Percentiles rank a stretch among this genome's conserved stretches.
phyloP scores from a whole-genome alignment of 2,329 filamentous ascomycete genomes.

The Canariomyces notabilis region DNA sequence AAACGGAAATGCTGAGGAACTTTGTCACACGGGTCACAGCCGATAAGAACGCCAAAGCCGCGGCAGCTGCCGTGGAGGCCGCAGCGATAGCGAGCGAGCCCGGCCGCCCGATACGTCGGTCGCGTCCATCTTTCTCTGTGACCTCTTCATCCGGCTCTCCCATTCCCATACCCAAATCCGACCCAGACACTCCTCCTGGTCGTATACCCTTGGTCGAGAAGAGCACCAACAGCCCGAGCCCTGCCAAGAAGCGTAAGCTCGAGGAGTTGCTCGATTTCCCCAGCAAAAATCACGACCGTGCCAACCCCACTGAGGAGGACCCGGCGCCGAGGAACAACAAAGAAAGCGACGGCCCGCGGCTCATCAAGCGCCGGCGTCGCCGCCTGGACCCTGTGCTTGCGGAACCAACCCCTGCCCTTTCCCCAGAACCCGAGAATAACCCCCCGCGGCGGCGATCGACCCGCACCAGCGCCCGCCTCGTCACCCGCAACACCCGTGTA shows the following conservation, averaged over 20 bases:
- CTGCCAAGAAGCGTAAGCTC: constrained; percentile 35
- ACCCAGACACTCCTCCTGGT: constrained; percentile 14
- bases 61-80: too few relatives aligned
- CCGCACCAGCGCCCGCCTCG: too few relatives aligned
- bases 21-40: constrained; percentile 34
- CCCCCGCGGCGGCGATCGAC: constrained; percentile 27
- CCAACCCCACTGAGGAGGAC: not conserved
- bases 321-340: not conserved
- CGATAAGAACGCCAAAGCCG: constrained; percentile 32
- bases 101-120: constrained; percentile 25
- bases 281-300: constrained; percentile 19
- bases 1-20: constrained; percentile 32
- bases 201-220: constrained; percentile 32
- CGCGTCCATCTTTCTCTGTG: constrained; percentile 25
- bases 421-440: constrained; percentile 4
- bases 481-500: constrained; percentile 21
- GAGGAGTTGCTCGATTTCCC: constrained; percentile 21
- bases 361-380: constrained; percentile 29
- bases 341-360: constrained; percentile 13
- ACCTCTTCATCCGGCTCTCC: constrained; percentile 30
- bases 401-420: constrained; percentile 5
- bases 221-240: constrained; percentile 37
- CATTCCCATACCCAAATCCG: constrained; percentile 24
- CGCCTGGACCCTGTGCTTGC: constrained; percentile 28
- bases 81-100: constrained; percentile 21